Percentiles rank a stretch among this genome's conserved stretches.
phyloP scores from a whole-genome alignment of 306 rosid genomes.

The Ochetophila trinervis region DNA sequence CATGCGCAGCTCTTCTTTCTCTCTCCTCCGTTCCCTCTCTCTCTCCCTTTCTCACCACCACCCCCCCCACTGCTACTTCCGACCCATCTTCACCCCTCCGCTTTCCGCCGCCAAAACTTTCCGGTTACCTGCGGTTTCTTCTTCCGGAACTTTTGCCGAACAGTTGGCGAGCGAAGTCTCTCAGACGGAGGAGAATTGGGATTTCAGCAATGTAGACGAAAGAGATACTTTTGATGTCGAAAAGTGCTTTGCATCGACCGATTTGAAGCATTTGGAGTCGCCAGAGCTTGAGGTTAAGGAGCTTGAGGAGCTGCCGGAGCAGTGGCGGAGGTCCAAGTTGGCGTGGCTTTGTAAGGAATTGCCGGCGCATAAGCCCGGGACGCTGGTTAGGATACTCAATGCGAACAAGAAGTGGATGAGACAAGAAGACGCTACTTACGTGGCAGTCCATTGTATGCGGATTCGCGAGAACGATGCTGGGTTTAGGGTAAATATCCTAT shows the following conservation, averaged over 20 bases:
- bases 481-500: conserved; percentile 42
- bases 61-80: conserved; percentile 8
- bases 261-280: conserved; percentile 36
- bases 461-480: conserved; percentile 81
- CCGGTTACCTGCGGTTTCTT: background rate
- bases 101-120: background rate
- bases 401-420: conserved; percentile 84
- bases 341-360: conserved; percentile 64
- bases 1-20: conserved; percentile 23
- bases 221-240: conserved; percentile 35
- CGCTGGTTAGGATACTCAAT: conserved; percentile 55
- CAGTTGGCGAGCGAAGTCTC: conserved; percentile 24
- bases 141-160: conserved; percentile 35
- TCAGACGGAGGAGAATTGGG: conserved; percentile 17
- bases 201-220: conserved; percentile 14
- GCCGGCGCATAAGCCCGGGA: conserved; percentile 48
- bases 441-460: conserved; percentile 74
- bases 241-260: conserved; percentile 23
- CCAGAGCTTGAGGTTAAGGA: conserved; percentile 47
- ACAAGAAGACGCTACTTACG: conserved; percentile 64
- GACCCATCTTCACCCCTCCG: conserved; percentile 1
- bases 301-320: conserved; percentile 57
- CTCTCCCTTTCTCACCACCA: conserved; percentile 19
- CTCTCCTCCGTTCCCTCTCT: conserved; percentile 26
- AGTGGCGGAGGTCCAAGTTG: conserved; percentile 58